Evolutionary conservation across 352 stramenopile genomes (phyloP), one percentile per base, ranked within the genome.

Genomic region (Globisporangium nodosum): DNA sequence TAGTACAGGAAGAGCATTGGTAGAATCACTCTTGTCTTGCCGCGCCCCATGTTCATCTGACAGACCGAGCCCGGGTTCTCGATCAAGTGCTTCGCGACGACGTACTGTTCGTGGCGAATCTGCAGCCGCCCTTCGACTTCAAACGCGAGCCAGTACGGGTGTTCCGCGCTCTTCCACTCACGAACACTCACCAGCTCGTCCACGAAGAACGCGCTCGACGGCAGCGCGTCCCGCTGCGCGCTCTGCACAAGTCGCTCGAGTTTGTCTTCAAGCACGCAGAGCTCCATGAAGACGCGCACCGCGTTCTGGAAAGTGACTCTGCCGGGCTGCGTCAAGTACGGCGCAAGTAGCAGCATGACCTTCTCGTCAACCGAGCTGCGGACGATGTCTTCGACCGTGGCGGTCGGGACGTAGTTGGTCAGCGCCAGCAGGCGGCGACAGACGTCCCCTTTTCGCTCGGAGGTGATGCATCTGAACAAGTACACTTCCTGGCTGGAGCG

Each of bases 1-100:
- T 68, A 94, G 60, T 92, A 68, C 6, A 96, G 69, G 16, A 95
- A 85, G 1, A 96, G 65, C 85, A 96, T 95, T 0, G 88, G 88
- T 8, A 96, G 52, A 53, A 96, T 94, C 33, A 96, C 88, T 5
- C 78, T 63, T n/a, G 84, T 96, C 69, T 96, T 95, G n/a, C 88
- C 88, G 21, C 82, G 65, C 0, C 87, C 88, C 85, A 96, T 96
- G 58, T 95, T 95, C 6, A 96, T 70, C 56, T 96, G 85, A 13
- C 81, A 88, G 12, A 95, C 77, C 3, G 78, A 71, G 31, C 79
- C 74, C 15, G 74, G 74, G 13, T 78, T 65, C 9, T 86, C 47
- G 39, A 96, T 80, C 21, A 97, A 61, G 48, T 96, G 81, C n/a
- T 73, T 54, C 8, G 82, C 78, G 30, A 95, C 73, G 3, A 85